Base-by-base conservation (phyloP, 805 yeast genomes). In the Candida oleophila region DNA sequence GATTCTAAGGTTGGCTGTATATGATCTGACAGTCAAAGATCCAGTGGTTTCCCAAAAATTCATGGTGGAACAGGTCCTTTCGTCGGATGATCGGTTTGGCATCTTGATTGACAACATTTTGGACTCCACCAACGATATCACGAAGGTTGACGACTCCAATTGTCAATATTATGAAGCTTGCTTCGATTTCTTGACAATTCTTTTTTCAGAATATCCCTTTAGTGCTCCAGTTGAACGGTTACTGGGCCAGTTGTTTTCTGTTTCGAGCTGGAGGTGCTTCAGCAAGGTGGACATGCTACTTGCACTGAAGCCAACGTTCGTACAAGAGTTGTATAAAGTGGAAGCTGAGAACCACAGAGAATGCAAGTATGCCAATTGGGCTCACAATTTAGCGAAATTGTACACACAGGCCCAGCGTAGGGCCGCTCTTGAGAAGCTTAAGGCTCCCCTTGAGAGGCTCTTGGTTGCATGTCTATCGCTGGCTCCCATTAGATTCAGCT, bases 181-280 rank as follows among this genome's bases (percentile, higher is more conserved):
- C 18, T 41, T 41, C 16, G 21, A 30, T 11, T 20, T 41, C n/a
- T 21, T 41, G 3, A 2, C 36, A 5, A 14, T 41, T 8, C 33
- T 52, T 4, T 21, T 50, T 15, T 37, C 49, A 0, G 33, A 18
- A 16, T 36, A 48, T 33, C 22, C 43, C 2, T n/a, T 20, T 3
- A 21, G 45, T 30, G 12, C 33, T 2, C 22, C 16, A 11, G 42
- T 49, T 11, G 42, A 45, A 40, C 28, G 43, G 16, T 11, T 16
- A 43, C 46, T 64, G 11, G 57, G 54, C 2, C 68, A 66, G 4
- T 45, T 67, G 22, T 72, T 70, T 37, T 63, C 69, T 2, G 56
- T 70, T 11, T 47, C 58, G 7, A 60, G 61, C 1, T 71, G 71
- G 75, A 48, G 52, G n/a, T 53, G 54, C 38, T 37, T 52, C 4